Evolutionary conservation across 371 early-diverging fungal genomes (phyloP), one percentile per base, ranked within the genome.

Genomic region (Blastocladiella emersonii): DNA sequence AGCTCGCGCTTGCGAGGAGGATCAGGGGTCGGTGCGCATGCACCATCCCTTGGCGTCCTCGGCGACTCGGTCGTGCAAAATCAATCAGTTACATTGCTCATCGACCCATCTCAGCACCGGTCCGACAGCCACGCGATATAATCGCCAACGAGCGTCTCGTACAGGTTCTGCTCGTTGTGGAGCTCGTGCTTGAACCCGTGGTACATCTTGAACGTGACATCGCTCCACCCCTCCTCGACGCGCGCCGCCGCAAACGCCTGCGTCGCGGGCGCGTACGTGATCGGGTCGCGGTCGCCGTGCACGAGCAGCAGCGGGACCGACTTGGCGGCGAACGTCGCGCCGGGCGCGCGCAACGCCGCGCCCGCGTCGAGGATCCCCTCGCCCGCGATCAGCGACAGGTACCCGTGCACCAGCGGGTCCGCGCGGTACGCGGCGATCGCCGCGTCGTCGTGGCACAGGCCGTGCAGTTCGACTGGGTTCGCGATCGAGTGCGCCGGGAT

Each of bases 231-330:
- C 2, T 45, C 23, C 6, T 35, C 64, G 6, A 72, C 71, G 30
- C 70, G 61, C 10, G 45, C 57, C 34, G 55, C 44, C 44, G 41
- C 72, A 61, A 76, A 74, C 41, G 59, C 56, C 10, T 59, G 57
- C 1, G 76, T 63, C 15, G 68, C 73, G 6, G 56, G 61, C 32
- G 34, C 45, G 62, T 68, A 62, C n/a, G 72, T 70, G 3, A 70
- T 69, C 63, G 61, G 53, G 65, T 76, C 76, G 17, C 66, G 67
- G 15, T 65, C 66, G 6, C 74, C 76, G 36, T 76, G 76, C 27
- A 66, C 60, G 43, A 76, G 21, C 41, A 68, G 60, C 36, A 72
- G 65, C 8, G 76, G 76, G 8, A 59, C 23, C 25, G 34, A 3
- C 65, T 67, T 7, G 23, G 23, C 60, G 19, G 32, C 30, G 15